Base-by-base conservation (phyloP, 495 filamentous ascomycete genomes). In the Cladorrhinum samala region DNA sequence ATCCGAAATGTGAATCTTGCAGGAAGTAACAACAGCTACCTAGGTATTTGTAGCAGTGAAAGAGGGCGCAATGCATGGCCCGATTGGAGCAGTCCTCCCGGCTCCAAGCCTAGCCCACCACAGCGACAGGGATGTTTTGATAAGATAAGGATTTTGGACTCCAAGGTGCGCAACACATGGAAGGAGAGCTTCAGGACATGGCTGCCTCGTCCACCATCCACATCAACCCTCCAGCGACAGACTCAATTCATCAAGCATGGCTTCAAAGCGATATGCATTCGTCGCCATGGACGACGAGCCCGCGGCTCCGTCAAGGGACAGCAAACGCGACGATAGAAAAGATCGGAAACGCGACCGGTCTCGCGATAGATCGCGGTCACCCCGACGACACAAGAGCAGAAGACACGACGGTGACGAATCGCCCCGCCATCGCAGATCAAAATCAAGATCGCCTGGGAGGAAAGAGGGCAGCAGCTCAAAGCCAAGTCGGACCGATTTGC, bases 231-330 rank as follows among this genome's bases (percentile, higher is more conserved):
- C 9, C 50, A 49, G 23, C 49, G 40, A 14, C 50, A 19, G 16
- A n/a, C 2, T 18, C 37, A 20, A n/a, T 2, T 18, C 37, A 4
- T 17, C 17, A 1, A 36, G 18, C 47, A 79, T 79, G 74, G 70
- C 67, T 17, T 64, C 70, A 46, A 93, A 90, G 69, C 86, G 82
- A 60, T 95, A 95, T 67, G 79, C 83, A 9, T 77, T 95, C 19
- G 73, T 95, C 37, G 85, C 89, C 9, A 94, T 94, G 89, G 87
- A 85, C 43, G 87, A 89, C 24, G 86, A 86, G 5, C 74, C 80
- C 11, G 60, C 82, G 37, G 78, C 75, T 3, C 78, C 83, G 0
- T 62, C 68, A 14, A 76, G 74, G 54, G 72, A 76, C 27, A 72
- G 75, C 33, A 76, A 79, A 51, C 74, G 71, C n/a, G 79, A 82